Percentiles rank a stretch among this genome's conserved stretches.
Evolutionary conservation across 345 rosid species (phyloP).

Genomic region (Gossypium ekmanianum): DNA sequence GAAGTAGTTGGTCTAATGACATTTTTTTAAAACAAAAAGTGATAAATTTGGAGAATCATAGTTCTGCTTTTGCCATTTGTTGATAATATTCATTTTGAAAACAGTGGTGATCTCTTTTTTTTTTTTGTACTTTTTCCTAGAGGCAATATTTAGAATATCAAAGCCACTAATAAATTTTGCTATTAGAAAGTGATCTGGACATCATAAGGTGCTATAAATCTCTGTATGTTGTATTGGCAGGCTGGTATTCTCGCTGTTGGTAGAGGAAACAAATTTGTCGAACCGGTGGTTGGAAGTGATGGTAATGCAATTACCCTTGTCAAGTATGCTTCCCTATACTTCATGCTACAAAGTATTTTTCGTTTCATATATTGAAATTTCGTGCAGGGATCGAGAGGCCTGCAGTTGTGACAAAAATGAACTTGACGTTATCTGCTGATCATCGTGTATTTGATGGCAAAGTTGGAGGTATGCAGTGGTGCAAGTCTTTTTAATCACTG

Average conservation of each 20-base stretch:
- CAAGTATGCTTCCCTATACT: not conserved
- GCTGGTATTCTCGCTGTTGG: slow-evolving; percentile 95
- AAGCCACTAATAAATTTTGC: not conserved
- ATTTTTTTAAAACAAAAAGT: not conserved
- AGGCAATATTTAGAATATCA: not conserved
- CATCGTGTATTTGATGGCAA: slow-evolving; percentile 93
- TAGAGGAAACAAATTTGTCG: slow-evolving; percentile 86
- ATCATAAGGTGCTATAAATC: not conserved
- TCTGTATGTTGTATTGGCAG: slow-evolving; percentile 33
- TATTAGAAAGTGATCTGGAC: not conserved
- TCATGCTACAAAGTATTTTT: not conserved
- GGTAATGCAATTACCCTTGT: slow-evolving; percentile 42
- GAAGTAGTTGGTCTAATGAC: not conserved
- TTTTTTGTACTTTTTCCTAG: not conserved
- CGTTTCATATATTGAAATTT: slow-evolving; percentile 17
- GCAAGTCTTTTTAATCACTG: not conserved
- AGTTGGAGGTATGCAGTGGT: slow-evolving; percentile 63
- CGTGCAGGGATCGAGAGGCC: slow-evolving; percentile 66
- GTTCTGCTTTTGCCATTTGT: not conserved
- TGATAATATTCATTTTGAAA: not conserved
- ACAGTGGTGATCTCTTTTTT: not conserved
- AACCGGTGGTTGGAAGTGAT: slow-evolving; percentile 59
- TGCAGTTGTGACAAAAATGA: slow-evolving; percentile 73
- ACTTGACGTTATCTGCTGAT: slow-evolving; percentile 81
- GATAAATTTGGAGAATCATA: not conserved